Conservation (phyloP, 2,329 filamentous ascomycete genomes). For the Alternaria panax region DNA sequence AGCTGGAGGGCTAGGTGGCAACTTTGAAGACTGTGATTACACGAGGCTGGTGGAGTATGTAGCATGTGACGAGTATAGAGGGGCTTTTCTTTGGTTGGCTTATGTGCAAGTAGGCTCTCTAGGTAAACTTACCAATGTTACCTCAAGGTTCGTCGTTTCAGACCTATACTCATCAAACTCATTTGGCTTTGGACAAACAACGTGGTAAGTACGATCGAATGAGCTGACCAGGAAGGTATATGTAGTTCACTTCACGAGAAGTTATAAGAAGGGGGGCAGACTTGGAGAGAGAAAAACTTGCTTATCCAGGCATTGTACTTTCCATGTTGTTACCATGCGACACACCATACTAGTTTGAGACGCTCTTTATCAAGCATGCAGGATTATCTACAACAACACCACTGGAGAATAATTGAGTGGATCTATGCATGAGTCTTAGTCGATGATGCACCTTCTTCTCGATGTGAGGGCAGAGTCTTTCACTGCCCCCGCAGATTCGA, state of each 20-base stretch:
- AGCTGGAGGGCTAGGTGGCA: not conserved
- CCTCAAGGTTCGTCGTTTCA: not conserved
- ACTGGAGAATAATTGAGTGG: not conserved
- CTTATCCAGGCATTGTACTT: not conserved
- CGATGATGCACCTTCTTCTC: not conserved
- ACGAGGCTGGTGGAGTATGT: not conserved
- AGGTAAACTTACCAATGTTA: not conserved
- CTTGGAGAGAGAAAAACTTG: not conserved
- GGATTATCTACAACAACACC: not conserved
- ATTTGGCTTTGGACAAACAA: not conserved
- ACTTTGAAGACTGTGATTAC: not conserved
- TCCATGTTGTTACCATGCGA: not conserved
- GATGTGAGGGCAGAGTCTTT: not conserved
- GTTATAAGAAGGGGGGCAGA: not conserved
- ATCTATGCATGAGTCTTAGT: not conserved
- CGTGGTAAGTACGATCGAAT: not conserved
- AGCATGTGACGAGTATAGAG: not conserved
- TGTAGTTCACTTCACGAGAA: not conserved
- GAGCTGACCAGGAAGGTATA: not conserved
- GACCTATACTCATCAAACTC: not conserved
- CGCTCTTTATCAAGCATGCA: not conserved
- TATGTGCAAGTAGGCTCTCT: not conserved
- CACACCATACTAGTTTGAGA: not conserved
- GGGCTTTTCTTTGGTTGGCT: not conserved
- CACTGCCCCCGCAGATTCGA: not conserved